phyloP scores from a whole-genome alignment of 371 early-diverging fungal species.

The Basidiobolus meristosporus region DNA sequence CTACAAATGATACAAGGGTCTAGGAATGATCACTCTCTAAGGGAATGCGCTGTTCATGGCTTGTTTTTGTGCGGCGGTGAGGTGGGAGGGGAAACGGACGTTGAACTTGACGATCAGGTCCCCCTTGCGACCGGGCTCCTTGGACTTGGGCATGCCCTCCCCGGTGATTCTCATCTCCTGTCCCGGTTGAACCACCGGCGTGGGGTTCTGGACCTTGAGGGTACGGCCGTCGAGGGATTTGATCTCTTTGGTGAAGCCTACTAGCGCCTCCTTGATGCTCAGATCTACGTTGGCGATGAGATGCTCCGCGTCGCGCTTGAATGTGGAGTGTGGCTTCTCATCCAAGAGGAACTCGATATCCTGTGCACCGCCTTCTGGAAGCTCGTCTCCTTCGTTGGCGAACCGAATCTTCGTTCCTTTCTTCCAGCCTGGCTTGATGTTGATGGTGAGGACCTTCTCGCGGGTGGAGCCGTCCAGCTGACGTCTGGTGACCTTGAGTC shows the following conservation, averaged over 20 bases:
- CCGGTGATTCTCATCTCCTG: conserved; percentile 46
- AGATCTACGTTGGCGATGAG: conserved; percentile 43
- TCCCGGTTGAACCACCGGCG: conserved; percentile 52
- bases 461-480: conserved; percentile 24
- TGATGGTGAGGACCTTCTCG: conserved; percentile 74
- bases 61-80: conserved; percentile 52
- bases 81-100: conserved; percentile 58
- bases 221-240: conserved; percentile 60
- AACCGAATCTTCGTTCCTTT: conserved; percentile 94
- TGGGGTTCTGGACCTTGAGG: conserved; percentile 31
- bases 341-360: conserved; percentile 89
- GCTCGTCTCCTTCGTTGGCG: conserved; percentile 83
- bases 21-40: too few relatives aligned
- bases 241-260: conserved; percentile 58
- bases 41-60: conserved; percentile 26
- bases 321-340: conserved; percentile 78
- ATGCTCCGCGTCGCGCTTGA: conserved; percentile 83
- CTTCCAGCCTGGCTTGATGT: conserved; percentile 95
- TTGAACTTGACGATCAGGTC: conserved; percentile 60
- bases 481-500: conserved; percentile 77
- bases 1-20: too few relatives aligned
- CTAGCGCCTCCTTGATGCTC: conserved; percentile 58
- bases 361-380: conserved; percentile 55
- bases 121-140: conserved; percentile 65
- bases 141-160: conserved; percentile 90